Conservation (phyloP, 177 flowering plant species). For the Vitis hybrid region DNA sequence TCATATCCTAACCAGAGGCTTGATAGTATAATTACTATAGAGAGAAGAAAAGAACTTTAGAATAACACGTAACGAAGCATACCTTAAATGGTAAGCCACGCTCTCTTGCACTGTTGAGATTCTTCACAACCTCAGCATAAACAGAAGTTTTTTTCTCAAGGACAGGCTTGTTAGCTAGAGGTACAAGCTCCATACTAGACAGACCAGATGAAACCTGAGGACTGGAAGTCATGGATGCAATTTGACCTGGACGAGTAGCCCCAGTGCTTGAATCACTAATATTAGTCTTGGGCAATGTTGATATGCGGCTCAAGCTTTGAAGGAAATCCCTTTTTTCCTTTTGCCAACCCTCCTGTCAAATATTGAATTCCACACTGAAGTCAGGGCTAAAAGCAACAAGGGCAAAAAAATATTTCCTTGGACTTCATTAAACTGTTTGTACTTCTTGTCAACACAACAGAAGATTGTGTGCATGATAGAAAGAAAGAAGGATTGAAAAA, state of each 20-base stretch:
- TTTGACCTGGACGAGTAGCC: slow-evolving; percentile 46
- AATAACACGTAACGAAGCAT: slow-evolving; percentile 21
- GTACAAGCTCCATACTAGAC: slow-evolving; percentile 50
- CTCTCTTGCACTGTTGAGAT: slow-evolving; percentile 75
- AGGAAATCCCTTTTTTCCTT: slow-evolving; percentile 89
- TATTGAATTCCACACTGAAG: slow-evolving; percentile 7
- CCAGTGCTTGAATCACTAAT: slow-evolving; percentile 35
- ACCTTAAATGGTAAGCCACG: slow-evolving; percentile 77
- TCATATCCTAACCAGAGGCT: neutral
- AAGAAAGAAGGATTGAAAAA: too few relatives aligned
- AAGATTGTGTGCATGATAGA: neutral
- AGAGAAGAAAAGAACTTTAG: neutral
- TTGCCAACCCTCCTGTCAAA: slow-evolving; percentile 89
- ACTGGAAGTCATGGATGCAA: slow-evolving; percentile 49
- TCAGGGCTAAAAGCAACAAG: neutral
- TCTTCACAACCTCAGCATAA: slow-evolving; percentile 79
- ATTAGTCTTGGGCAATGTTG: slow-evolving; percentile 73
- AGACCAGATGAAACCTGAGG: slow-evolving; percentile 49
- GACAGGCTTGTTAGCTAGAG: slow-evolving; percentile 52
- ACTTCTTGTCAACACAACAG: neutral
- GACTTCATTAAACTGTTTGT: neutral
- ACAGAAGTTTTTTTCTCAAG: slow-evolving; percentile 74
- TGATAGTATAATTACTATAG: neutral
- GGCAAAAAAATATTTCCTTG: neutral
- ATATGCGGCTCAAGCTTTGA: slow-evolving; percentile 85